These are phyloP conservation scores for Stromatinia cepivora DNA, from an alignment of 2,329 filamentous ascomycete genomes.

Conservation along the genomic window DNA sequence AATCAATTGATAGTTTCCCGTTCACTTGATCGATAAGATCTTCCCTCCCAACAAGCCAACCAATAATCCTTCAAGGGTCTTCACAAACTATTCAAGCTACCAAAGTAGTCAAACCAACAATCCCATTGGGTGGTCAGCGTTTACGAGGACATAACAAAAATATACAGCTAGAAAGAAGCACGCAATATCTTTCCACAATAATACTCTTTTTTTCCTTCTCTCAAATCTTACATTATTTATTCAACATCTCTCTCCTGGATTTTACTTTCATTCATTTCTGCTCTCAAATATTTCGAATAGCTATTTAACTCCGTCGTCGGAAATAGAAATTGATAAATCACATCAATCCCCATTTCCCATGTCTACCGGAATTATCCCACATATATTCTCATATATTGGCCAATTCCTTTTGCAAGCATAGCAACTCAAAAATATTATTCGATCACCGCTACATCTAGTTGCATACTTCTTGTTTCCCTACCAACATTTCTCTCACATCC, in stretches of 20 bases:
- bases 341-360: not conserved
- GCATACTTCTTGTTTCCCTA: not conserved
- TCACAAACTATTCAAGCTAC: not conserved
- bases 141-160: slow-evolving; percentile 13
- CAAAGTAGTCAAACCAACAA: not conserved
- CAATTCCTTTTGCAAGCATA: not conserved
- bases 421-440: not conserved
- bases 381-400: not conserved
- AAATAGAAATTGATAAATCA: slow-evolving; percentile 4
- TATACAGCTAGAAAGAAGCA: slow-evolving; percentile 7
- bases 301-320: not conserved
- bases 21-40: not conserved
- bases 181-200: not conserved
- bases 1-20: not conserved
- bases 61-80: slow-evolving; percentile 6
- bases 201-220: not conserved
- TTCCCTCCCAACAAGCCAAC: not conserved
- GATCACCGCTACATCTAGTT: not conserved
- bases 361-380: not conserved
- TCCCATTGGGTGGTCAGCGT: slow-evolving; percentile 11
- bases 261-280: not conserved
- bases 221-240: not conserved
- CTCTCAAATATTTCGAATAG: not conserved
- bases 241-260: not conserved
- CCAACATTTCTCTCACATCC: not conserved